Conservation (phyloP, 1,284 basidiomycete species). For the Leccinum solheimii region DNA sequence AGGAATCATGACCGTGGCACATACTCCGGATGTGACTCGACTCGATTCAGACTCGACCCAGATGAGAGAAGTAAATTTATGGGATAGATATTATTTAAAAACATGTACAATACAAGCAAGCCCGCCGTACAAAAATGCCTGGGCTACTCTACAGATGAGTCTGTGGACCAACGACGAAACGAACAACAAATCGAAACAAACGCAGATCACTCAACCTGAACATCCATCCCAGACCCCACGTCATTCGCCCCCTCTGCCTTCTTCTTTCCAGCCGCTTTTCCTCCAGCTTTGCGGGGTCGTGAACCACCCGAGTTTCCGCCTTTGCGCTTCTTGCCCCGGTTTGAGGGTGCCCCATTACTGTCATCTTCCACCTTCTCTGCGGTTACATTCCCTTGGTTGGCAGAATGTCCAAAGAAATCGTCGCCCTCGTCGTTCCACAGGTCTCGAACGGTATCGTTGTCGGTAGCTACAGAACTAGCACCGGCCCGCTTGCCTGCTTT, state of each 20-base stretch:
- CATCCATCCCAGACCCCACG: conserved; percentile 29
- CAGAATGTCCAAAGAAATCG: conserved; percentile 70
- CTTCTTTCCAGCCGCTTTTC: conserved; percentile 35
- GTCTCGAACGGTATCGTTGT: conserved; percentile 55
- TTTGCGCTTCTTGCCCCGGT: conserved; percentile 41
- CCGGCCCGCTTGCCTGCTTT: conserved; percentile 41
- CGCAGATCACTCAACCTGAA: conserved; percentile 26
- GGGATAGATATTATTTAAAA: conserved; percentile 36
- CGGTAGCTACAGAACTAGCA: conserved; percentile 25
- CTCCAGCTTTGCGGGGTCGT: conserved; percentile 33
- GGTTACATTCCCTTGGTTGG: conserved; percentile 20
- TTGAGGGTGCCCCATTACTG: conserved; percentile 10
- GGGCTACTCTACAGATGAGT: conserved; percentile 34
- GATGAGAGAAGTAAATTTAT: conserved; percentile 6
- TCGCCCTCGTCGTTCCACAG: conserved; percentile 83
- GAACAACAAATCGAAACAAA: conserved; percentile 11
- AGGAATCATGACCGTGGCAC: conserved; percentile 4
- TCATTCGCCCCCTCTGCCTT: conserved; percentile 30
- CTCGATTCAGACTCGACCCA: not conserved
- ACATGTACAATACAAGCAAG: conserved; percentile 34
- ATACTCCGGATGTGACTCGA: conserved; percentile 2
- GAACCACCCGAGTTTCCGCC: conserved; percentile 22
- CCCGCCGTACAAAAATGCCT: conserved; percentile 28
- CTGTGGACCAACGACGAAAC: conserved; percentile 14
- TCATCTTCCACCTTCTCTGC: conserved; percentile 43